These are phyloP conservation scores for Blakeslea trispora DNA, from an alignment of 371 early-diverging fungal genomes.

Conservation along the genomic window DNA sequence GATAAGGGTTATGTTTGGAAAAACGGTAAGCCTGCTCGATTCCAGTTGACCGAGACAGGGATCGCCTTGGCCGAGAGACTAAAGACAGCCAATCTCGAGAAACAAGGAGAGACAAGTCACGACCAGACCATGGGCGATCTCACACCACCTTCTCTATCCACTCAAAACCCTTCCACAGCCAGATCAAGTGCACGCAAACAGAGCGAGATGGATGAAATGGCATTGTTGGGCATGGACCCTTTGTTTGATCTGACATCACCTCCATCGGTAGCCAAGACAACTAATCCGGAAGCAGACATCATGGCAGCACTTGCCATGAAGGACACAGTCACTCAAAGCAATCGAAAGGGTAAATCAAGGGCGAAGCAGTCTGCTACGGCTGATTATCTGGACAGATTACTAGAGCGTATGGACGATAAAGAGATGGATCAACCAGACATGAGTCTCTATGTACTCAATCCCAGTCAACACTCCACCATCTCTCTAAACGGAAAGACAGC, in stretches of 20 bases:
- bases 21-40: conserved; percentile 63
- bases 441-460: conserved; percentile 14
- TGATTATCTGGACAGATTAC: conserved; percentile 5
- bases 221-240: too few relatives aligned
- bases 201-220: too few relatives aligned
- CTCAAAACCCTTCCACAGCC: background rate
- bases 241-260: too few relatives aligned
- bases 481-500: conserved; percentile 1
- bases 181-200: background rate
- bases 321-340: too few relatives aligned
- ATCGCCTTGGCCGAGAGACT: conserved; percentile 58
- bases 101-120: background rate
- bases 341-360: background rate
- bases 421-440: background rate
- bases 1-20: conserved; percentile 70
- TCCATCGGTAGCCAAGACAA: background rate
- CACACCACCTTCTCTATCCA: background rate
- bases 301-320: background rate
- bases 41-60: conserved; percentile 78
- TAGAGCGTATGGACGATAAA: background rate
- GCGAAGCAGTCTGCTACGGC: background rate
- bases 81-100: conserved; percentile 12
- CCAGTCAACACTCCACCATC: conserved; percentile 4
- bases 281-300: background rate
- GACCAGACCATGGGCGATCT: too few relatives aligned